A percentile compares a stretch with the other conserved stretches of the same genome.
Conservation (phyloP, 139 green algal species). For the Tetradesmus lagerheimii region DNA sequence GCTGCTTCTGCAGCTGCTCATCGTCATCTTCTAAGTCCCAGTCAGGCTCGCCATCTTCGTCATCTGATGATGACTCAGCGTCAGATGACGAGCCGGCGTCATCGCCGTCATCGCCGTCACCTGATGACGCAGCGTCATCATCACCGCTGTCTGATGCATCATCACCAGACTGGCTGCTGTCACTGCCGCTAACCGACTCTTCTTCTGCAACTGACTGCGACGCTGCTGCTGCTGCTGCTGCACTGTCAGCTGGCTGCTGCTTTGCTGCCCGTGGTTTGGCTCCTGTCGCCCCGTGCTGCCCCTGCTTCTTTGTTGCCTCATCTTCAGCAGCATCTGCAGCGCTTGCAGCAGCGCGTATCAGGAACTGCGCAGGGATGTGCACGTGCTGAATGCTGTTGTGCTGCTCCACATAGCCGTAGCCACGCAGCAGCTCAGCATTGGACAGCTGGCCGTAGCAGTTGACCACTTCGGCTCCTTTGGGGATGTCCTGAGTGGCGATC, state of each 20-base stretch:
- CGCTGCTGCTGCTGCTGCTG: background rate
- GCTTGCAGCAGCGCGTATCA: constrained; percentile 24
- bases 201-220: background rate
- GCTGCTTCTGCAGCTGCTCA: constrained; percentile 38
- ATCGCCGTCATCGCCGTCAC: background rate
- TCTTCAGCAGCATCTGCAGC: background rate
- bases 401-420: constrained; percentile 66
- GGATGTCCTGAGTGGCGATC: constrained; percentile 72
- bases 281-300: background rate
- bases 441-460: constrained; percentile 78
- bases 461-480: constrained; percentile 73
- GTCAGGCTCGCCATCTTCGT: constrained; percentile 35
- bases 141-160: constrained; percentile 1
- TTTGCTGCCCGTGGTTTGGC: background rate
- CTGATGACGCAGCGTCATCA: constrained; percentile 8
- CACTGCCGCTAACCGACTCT: background rate
- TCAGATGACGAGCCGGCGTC: background rate
- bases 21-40: constrained; percentile 49
- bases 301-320: background rate
- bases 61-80: constrained; percentile 9
- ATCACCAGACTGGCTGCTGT: background rate
- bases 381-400: constrained; percentile 53
- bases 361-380: constrained; percentile 52
- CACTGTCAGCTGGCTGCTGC: background rate
- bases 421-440: constrained; percentile 77